These are phyloP conservation scores for Ophiosphaerella herpotricha DNA, from an alignment of 2,329 filamentous ascomycete genomes.

Conservation along the genomic window DNA sequence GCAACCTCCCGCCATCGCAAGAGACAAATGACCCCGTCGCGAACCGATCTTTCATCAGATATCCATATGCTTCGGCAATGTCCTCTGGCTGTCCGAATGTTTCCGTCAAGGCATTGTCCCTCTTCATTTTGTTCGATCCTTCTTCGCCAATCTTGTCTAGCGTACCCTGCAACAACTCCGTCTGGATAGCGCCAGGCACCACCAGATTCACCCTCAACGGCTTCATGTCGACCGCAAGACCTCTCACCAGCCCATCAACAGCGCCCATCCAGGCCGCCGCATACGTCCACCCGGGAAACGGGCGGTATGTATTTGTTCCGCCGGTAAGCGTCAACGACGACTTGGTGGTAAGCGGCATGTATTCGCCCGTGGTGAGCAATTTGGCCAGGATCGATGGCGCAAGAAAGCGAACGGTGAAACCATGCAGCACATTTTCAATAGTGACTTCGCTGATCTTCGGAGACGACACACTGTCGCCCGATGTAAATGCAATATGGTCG, in stretches of 20 bases:
- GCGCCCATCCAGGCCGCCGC: conserved; percentile 28
- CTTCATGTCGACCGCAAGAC: conserved; percentile 49
- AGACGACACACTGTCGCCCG: conserved; percentile 27
- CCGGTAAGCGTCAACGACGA: conserved; percentile 50
- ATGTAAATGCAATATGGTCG: conserved; percentile 39
- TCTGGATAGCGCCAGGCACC: conserved; percentile 48
- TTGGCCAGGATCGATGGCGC: conserved; percentile 49
- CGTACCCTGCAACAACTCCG: conserved; percentile 45
- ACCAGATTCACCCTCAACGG: conserved; percentile 52
- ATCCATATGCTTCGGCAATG: conserved; percentile 52
- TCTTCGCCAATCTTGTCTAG: conserved; percentile 17
- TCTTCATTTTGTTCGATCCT: conserved; percentile 17
- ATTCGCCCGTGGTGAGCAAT: conserved; percentile 37
- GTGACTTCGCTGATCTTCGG: conserved; percentile 36
- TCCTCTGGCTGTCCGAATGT: conserved; percentile 40
- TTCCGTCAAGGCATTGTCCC: conserved; percentile 24
- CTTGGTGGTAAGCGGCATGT: conserved; percentile 32
- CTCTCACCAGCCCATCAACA: conserved; percentile 41
- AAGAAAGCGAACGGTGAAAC: conserved; percentile 42
- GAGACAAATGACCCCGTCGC: conserved; percentile 42
- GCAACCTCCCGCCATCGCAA: conserved; percentile 46
- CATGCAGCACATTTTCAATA: conserved; percentile 16
- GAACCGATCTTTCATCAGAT: conserved; percentile 51
- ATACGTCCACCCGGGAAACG: conserved; percentile 40
- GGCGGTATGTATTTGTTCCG: conserved; percentile 44